These are phyloP conservation scores for Fusarium subglutinans DNA, from an alignment of 2,329 filamentous ascomycete species.

Conservation along the genomic window DNA sequence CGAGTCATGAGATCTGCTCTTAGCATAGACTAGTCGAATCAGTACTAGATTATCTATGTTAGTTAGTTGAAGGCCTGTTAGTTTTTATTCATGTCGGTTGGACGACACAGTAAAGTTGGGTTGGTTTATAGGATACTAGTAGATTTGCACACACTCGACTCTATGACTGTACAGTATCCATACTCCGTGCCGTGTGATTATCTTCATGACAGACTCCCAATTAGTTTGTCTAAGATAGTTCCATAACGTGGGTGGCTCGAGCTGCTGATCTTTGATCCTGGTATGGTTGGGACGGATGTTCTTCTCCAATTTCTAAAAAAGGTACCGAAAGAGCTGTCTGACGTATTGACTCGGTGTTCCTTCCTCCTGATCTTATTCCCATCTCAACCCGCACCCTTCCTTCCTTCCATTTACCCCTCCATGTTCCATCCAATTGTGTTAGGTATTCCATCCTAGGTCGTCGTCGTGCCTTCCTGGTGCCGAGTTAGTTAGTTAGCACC, in stretches of 20 bases:
- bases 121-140: neutral
- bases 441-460: neutral
- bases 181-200: neutral
- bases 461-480: neutral
- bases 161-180: neutral
- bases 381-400: neutral
- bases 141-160: neutral
- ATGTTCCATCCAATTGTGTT: conserved; percentile 2
- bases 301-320: neutral
- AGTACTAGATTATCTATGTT: neutral
- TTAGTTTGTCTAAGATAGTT: neutral
- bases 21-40: conserved; percentile 7
- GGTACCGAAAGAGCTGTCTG: neutral
- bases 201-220: neutral
- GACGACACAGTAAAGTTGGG: neutral
- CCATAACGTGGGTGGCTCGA: neutral
- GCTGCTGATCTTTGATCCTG: neutral
- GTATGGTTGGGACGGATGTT: neutral
- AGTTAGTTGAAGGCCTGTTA: neutral
- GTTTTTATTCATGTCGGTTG: neutral
- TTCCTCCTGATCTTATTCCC: neutral
- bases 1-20: conserved; percentile 38
- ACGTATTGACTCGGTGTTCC: neutral
- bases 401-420: conserved; percentile 26
- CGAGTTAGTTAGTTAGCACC: conserved; percentile 22